A percentile compares a stretch with the other conserved stretches of the same genome.
Evolutionary conservation across 2,329 filamentous ascomycete genomes (phyloP).

Genomic region (Aspergillus caelatus): DNA sequence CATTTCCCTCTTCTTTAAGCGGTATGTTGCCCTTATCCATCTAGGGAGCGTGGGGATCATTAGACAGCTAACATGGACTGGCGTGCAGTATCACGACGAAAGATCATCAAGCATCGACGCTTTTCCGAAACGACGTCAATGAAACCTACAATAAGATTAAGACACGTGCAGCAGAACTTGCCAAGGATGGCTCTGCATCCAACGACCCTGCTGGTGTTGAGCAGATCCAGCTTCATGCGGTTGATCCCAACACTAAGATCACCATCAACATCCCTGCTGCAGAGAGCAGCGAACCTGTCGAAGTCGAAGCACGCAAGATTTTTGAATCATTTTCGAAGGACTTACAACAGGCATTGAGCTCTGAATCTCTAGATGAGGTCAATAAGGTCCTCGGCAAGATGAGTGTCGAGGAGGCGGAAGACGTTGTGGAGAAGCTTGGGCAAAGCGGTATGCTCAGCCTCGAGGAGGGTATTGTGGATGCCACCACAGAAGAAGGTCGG

Average conservation of each 20-base stretch:
- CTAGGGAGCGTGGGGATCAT: background rate
- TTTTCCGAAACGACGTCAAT: slow-evolving; percentile 92
- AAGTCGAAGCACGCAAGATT: slow-evolving; percentile 68
- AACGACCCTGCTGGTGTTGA: slow-evolving; percentile 70
- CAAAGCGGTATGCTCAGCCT: slow-evolving; percentile 87
- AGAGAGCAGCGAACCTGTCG: slow-evolving; percentile 65
- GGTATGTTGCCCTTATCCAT: slow-evolving; percentile 45
- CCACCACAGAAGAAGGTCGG: slow-evolving; percentile 84
- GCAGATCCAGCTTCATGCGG: slow-evolving; percentile 96
- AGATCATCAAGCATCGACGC: slow-evolving; percentile 83
- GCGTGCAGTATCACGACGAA: slow-evolving; percentile 70
- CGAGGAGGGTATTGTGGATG: slow-evolving; percentile 92
- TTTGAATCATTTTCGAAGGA: slow-evolving; percentile 84
- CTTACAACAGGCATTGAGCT: slow-evolving; percentile 79
- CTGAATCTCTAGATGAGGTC: slow-evolving; percentile 84
- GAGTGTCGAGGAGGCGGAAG: slow-evolving; percentile 85
- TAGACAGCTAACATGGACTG: slow-evolving; percentile 13
- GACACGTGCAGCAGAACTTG: slow-evolving; percentile 73
- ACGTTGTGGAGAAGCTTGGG: slow-evolving; percentile 77
- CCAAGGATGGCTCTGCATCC: slow-evolving; percentile 58
- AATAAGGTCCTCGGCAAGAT: slow-evolving; percentile 87
- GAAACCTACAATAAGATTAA: slow-evolving; percentile 83
- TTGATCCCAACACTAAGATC: slow-evolving; percentile 90
- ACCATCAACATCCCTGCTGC: slow-evolving; percentile 79
- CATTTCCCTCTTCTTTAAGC: slow-evolving; percentile 91